phyloP scores from a whole-genome alignment of 345 rosid species.

The Mercurialis annua region DNA sequence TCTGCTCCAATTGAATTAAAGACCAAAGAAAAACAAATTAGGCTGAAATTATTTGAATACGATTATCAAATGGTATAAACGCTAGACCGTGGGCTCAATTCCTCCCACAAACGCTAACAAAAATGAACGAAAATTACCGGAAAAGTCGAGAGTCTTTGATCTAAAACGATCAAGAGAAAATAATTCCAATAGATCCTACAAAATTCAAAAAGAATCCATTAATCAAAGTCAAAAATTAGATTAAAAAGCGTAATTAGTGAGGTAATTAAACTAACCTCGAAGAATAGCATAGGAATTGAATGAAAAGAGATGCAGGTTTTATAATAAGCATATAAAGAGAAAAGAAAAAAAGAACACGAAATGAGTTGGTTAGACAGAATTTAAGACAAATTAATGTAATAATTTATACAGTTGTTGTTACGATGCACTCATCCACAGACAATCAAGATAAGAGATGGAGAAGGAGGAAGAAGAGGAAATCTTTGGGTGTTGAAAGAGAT shows the following conservation, averaged over 20 bases:
- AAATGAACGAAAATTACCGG: constrained; percentile 31
- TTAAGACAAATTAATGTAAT: too few relatives aligned
- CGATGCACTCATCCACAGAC: background rate
- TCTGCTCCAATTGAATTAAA: background rate
- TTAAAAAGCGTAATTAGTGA: background rate
- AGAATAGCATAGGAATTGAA: constrained; percentile 25
- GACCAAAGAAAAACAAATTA: background rate
- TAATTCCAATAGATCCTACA: constrained; percentile 40
- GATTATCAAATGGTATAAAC: too few relatives aligned
- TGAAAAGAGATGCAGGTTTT: background rate
- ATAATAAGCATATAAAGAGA: background rate
- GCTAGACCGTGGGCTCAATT: background rate
- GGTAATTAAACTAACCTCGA: constrained; percentile 19
- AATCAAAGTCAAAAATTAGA: background rate
- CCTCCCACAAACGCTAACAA: background rate
- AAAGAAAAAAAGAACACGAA: background rate
- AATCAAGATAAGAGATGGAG: too few relatives aligned
- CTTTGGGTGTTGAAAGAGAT: background rate
- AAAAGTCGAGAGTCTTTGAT: constrained; percentile 33
- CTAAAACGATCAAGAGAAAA: constrained; percentile 29
- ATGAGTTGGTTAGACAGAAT: too few relatives aligned
- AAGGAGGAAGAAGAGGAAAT: too few relatives aligned
- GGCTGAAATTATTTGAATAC: background rate
- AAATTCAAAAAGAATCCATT: background rate
- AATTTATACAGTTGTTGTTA: background rate